These are phyloP conservation scores for Penicillium lividum DNA, from an alignment of 495 filamentous ascomycete species.

Conservation along the genomic window DNA sequence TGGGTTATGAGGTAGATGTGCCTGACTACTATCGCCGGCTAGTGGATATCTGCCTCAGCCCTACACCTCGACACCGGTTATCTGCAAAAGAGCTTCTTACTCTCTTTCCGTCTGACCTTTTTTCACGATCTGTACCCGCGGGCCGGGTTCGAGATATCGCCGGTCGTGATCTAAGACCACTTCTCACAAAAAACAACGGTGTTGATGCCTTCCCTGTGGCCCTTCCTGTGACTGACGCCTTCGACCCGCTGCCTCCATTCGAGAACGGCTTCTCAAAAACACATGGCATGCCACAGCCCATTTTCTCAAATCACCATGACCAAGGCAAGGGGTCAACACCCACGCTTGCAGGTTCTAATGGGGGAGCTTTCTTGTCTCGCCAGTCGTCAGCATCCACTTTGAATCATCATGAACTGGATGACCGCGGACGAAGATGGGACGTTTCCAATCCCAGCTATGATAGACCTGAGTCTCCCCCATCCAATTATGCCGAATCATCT, in stretches of 20 bases:
- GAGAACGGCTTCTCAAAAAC: slow-evolving; percentile 7
- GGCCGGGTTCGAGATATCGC: not conserved
- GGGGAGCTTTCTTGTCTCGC: slow-evolving; percentile 21
- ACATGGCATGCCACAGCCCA: slow-evolving; percentile 14
- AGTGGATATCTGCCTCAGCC: slow-evolving; percentile 59
- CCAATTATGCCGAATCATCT: not conserved
- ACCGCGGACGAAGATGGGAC: not conserved
- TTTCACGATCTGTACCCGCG: slow-evolving; percentile 6
- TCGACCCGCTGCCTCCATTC: slow-evolving; percentile 1
- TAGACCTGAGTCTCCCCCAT: not conserved
- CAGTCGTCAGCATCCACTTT: slow-evolving; percentile 31
- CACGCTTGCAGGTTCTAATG: slow-evolving; percentile 27
- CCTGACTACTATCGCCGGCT: slow-evolving; percentile 61
- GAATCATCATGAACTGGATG: slow-evolving; percentile 25
- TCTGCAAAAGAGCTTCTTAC: slow-evolving; percentile 58
- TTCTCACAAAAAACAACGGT: slow-evolving; percentile 14
- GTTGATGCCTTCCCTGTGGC: slow-evolving; percentile 1
- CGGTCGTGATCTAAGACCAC: slow-evolving; percentile 5
- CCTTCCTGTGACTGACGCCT: not conserved
- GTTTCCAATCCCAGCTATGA: not conserved
- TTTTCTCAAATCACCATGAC: slow-evolving; percentile 16
- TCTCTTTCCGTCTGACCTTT: slow-evolving; percentile 45
- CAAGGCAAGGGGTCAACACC: slow-evolving; percentile 26
- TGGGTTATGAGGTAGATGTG: slow-evolving; percentile 47
- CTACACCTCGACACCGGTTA: slow-evolving; percentile 53